Conservation (phyloP, 768 basidiomycete species). For the Cystoderma amianthinum region DNA sequence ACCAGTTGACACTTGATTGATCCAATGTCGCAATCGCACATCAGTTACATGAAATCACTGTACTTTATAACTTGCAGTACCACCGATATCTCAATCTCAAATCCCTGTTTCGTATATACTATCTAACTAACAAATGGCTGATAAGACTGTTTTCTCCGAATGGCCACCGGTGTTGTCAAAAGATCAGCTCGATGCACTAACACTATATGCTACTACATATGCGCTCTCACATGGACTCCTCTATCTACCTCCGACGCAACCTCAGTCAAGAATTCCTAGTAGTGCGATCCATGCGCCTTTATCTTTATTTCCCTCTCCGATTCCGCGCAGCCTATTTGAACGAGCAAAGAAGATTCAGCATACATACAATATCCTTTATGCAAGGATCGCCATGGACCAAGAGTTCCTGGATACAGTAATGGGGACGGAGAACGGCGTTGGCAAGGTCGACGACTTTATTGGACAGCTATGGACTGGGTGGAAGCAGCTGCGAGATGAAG, state of each 20-base stretch:
- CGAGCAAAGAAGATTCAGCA: slow-evolving; percentile 63
- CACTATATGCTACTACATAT: slow-evolving; percentile 67
- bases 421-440: slow-evolving; percentile 72
- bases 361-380: slow-evolving; percentile 81
- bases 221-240: slow-evolving; percentile 80
- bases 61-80: not conserved
- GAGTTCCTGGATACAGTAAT: slow-evolving; percentile 79
- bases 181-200: slow-evolving; percentile 51
- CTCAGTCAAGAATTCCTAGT: slow-evolving; percentile 44
- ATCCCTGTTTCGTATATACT: not conserved
- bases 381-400: slow-evolving; percentile 72
- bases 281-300: slow-evolving; percentile 90
- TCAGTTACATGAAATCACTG: not conserved
- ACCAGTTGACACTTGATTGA: no score
- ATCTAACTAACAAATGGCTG: slow-evolving; percentile 11
- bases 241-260: slow-evolving; percentile 59
- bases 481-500: slow-evolving; percentile 66
- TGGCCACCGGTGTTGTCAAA: slow-evolving; percentile 76
- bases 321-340: slow-evolving; percentile 68
- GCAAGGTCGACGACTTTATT: slow-evolving; percentile 81
- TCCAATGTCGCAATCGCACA: not conserved
- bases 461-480: slow-evolving; percentile 83
- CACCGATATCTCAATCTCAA: no score
- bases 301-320: slow-evolving; percentile 80
- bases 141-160: slow-evolving; percentile 36